phyloP scores from a whole-genome alignment of 805 yeast genomes.

The Candida railenensis region DNA sequence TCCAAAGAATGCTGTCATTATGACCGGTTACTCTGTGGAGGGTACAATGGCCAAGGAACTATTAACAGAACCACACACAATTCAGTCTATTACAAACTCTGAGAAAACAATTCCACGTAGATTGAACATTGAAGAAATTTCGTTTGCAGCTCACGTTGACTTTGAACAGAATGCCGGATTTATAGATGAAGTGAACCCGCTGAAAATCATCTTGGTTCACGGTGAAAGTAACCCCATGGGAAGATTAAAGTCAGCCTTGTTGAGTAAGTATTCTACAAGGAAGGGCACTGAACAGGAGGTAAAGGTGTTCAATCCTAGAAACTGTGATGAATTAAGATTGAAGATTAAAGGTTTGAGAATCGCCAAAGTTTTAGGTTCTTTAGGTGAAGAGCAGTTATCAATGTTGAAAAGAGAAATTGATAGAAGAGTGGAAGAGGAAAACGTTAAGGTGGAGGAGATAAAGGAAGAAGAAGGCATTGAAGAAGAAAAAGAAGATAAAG shows the following conservation, averaged over 20 bases:
- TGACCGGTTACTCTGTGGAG: conserved; percentile 97
- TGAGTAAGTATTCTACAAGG: conserved; percentile 78
- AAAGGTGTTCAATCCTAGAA: conserved; percentile 87
- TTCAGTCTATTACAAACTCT: conserved; percentile 79
- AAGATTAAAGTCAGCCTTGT: conserved; percentile 84
- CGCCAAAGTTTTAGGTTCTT: conserved; percentile 66
- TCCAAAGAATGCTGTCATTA: conserved; percentile 77
- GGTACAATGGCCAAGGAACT: conserved; percentile 96
- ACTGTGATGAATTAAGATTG: conserved; percentile 75
- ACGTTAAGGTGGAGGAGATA: conserved; percentile 14
- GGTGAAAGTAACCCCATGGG: conserved; percentile 99
- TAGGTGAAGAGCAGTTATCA: conserved; percentile 45
- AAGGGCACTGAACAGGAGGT: conserved; percentile 89
- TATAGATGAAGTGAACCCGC: conserved; percentile 84
- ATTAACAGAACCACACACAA: conserved; percentile 85
- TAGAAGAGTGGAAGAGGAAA: conserved; percentile 47
- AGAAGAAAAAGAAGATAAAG: conserved; percentile 3
- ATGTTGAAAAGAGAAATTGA: conserved; percentile 54
- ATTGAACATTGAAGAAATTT: conserved; percentile 83
- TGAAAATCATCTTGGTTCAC: conserved; percentile 85
- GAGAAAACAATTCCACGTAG: conserved; percentile 86
- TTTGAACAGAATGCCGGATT: conserved; percentile 90
- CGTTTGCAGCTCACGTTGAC: conserved; percentile 99
- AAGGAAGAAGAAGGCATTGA: conserved; percentile 2
- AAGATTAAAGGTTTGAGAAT: conserved; percentile 80